phyloP scores from a whole-genome alignment of 495 filamentous ascomycete genomes.

The Jackrogersella multiformis region DNA sequence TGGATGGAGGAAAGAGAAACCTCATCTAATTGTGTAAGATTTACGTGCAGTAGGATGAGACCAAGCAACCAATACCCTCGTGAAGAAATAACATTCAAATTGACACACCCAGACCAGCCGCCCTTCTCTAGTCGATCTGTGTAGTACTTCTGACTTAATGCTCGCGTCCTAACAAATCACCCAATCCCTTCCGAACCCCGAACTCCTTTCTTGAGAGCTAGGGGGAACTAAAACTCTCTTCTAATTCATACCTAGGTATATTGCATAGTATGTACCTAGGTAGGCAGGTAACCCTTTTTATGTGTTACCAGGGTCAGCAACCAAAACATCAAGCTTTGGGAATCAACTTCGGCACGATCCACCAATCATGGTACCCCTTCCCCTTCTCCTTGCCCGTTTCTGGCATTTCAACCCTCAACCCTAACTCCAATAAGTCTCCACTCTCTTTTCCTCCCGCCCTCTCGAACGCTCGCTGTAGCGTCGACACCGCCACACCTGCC shows the following conservation, averaged over 20 bases:
- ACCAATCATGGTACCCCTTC: conserved; percentile 76
- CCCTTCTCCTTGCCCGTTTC: conserved; percentile 46
- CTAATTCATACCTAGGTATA: no score
- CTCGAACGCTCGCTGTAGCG: conserved; percentile 59
- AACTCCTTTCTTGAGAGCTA: not conserved
- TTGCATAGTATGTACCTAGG: not conserved
- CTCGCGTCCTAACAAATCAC: not conserved
- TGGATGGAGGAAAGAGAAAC: not conserved
- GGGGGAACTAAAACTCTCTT: no score
- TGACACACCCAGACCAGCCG: not conserved
- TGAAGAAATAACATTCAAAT: not conserved
- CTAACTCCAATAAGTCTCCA: conserved; percentile 9
- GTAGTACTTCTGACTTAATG: not conserved
- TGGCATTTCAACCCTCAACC: conserved; percentile 62
- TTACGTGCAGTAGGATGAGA: not conserved
- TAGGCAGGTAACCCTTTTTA: not conserved
- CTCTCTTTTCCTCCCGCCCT: conserved; percentile 25
- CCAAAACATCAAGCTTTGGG: conserved; percentile 19
- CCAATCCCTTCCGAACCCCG: not conserved
- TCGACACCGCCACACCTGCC: conserved; percentile 68
- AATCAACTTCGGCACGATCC: conserved; percentile 74
- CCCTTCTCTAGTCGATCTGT: not conserved
- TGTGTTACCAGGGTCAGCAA: not conserved
- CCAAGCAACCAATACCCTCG: conserved; percentile 7
- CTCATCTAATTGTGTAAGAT: conserved; percentile 1